phyloP scores from a whole-genome alignment of 2,329 filamentous ascomycete genomes.

The Bipolaris gigantea region DNA sequence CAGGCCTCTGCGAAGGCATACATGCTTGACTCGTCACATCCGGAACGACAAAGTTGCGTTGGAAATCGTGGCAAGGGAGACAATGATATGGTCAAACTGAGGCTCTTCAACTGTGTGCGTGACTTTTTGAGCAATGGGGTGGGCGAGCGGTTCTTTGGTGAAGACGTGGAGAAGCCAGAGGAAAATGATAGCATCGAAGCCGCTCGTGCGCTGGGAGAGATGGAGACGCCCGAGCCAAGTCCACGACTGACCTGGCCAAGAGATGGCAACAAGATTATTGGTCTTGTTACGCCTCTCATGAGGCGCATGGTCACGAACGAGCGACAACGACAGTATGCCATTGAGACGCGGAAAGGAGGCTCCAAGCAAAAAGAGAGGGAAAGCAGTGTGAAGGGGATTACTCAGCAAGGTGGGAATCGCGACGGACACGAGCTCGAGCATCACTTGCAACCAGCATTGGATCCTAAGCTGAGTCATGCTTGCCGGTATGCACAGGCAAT shows the following conservation, averaged over 20 bases:
- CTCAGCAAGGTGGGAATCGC: constrained; percentile 9
- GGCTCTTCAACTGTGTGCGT: constrained; percentile 59
- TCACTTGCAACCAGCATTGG: constrained; percentile 14
- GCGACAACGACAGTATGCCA: constrained; percentile 60
- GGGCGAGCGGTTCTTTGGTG: constrained; percentile 56
- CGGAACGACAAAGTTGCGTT: constrained; percentile 60
- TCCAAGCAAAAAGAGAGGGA: constrained; percentile 41
- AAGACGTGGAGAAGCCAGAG: constrained; percentile 36
- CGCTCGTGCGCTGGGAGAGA: constrained; percentile 45
- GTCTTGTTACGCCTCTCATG: constrained; percentile 60
- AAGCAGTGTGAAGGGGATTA: constrained; percentile 20
- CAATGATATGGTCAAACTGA: constrained; percentile 59
- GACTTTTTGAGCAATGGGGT: constrained; percentile 56
- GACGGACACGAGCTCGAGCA: constrained; percentile 13
- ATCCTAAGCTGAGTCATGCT: constrained; percentile 8
- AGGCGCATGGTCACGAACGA: constrained; percentile 64
- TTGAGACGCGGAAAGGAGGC: constrained; percentile 57
- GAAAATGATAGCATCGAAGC: constrained; percentile 39
- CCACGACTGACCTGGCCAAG: constrained; percentile 56
- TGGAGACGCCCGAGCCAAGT: constrained; percentile 35
- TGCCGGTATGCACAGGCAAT: background rate
- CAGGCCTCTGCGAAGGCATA: constrained; percentile 60
- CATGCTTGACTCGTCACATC: constrained; percentile 59
- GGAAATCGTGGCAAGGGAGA: constrained; percentile 59
- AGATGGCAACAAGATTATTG: constrained; percentile 59